These are phyloP conservation scores for Backusella liffmaniae DNA, from an alignment of 192 early-diverging fungal species.

Conservation along the genomic window DNA sequence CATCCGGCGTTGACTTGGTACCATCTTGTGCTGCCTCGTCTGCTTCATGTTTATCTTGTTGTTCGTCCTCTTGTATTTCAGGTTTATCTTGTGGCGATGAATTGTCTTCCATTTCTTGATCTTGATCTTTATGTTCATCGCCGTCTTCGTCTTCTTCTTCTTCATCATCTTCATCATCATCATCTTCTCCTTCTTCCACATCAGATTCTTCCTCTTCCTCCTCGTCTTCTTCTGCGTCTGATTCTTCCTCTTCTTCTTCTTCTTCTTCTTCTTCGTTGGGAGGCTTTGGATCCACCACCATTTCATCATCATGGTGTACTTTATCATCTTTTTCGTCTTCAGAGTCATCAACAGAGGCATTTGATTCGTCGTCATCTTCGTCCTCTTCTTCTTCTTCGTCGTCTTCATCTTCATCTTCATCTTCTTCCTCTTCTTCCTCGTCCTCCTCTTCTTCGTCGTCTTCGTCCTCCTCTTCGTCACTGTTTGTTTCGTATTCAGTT, in stretches of 20 bases:
- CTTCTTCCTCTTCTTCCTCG: conserved; percentile 21
- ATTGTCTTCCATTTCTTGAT: neutral
- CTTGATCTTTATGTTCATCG: neutral
- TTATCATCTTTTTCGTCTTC: conserved; percentile 9
- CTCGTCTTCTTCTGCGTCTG: conserved; percentile 9
- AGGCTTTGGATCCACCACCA: conserved; percentile 11
- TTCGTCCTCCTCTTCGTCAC: conserved; percentile 13
- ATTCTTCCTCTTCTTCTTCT: conserved; percentile 39
- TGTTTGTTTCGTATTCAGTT: conserved; percentile 22
- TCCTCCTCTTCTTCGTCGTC: neutral
- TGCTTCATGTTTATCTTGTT: neutral
- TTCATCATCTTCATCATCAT: conserved; percentile 8
- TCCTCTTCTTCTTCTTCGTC: conserved; percentile 5
- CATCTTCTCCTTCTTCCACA: conserved; percentile 28
- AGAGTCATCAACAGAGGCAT: neutral
- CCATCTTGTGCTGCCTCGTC: neutral
- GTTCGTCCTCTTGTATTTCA: conserved; percentile 25
- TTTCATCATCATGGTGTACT: neutral
- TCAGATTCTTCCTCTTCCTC: conserved; percentile 8
- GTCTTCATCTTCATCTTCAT: conserved; percentile 8
- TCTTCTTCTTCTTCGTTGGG: conserved; percentile 32
- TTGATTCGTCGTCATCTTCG: neutral
- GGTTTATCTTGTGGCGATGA: neutral
- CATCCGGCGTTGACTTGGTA: neutral
- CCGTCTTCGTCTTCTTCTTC: conserved; percentile 19